Conservation (phyloP, 1,284 basidiomycete species). For the Apiotrichum mycotoxinovorans region DNA sequence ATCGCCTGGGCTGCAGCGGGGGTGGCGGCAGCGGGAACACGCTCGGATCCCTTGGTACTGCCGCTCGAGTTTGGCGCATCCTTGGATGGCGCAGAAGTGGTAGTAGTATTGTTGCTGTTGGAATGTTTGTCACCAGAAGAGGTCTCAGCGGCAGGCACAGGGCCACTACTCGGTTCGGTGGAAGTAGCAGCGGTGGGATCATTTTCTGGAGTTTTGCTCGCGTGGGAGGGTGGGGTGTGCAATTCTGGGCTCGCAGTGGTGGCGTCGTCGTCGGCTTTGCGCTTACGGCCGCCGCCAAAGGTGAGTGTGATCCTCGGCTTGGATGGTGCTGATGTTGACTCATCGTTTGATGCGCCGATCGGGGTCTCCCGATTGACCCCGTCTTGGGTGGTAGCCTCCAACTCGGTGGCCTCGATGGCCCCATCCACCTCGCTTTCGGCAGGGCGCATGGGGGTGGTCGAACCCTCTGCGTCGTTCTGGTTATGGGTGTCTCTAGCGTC, state of each 20-base stretch:
- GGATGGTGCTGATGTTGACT: not conserved
- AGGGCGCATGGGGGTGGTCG: not conserved
- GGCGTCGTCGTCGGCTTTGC: slow-evolving; percentile 15
- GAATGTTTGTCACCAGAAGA: not conserved
- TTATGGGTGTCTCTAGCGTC: not conserved
- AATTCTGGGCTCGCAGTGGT: slow-evolving; percentile 10
- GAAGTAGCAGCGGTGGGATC: not conserved
- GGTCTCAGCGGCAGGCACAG: not conserved
- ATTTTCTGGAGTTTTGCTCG: slow-evolving; percentile 1
- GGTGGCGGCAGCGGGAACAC: not conserved
- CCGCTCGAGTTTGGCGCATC: not conserved
- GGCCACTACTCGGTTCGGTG: not conserved
- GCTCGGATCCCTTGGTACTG: not conserved
- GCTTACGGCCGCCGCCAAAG: slow-evolving; percentile 10
- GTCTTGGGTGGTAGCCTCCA: not conserved
- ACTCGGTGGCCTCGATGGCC: not conserved
- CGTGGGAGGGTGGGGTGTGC: slow-evolving; percentile 6
- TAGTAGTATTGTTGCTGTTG: not conserved
- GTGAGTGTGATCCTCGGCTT: slow-evolving; percentile 11
- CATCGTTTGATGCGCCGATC: not conserved
- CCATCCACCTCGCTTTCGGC: not conserved
- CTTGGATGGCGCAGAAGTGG: not conserved
- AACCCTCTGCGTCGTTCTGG: not conserved
- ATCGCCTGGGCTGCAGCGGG: not conserved
- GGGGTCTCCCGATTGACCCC: not conserved